phyloP scores from a whole-genome alignment of 2,329 filamentous ascomycete genomes.

The Nothophoma quercina region DNA sequence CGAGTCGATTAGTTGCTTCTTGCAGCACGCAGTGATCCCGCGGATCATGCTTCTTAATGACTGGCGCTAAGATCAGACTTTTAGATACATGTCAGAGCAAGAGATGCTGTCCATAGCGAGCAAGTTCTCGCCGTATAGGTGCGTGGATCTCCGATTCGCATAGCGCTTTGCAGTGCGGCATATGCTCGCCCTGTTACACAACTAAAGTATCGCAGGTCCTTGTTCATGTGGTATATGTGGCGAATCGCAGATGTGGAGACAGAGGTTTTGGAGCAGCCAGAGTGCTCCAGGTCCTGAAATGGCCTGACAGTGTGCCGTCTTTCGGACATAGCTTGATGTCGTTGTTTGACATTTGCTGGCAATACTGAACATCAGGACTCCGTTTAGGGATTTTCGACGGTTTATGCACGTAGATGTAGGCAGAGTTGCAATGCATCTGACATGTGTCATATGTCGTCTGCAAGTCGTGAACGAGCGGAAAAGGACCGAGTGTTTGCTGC shows the following conservation, averaged over 20 bases:
- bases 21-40: background rate
- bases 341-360: background rate
- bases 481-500: constrained; percentile 7
- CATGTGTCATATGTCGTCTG: constrained; percentile 10
- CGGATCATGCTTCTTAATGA: background rate
- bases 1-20: too few relatives aligned
- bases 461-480: constrained; percentile 11
- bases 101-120: constrained; percentile 88
- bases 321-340: background rate
- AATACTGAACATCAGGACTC: background rate
- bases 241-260: constrained; percentile 81
- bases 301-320: background rate
- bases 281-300: background rate
- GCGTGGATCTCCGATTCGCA: constrained; percentile 38
- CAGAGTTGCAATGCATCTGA: constrained; percentile 24
- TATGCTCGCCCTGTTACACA: constrained; percentile 3
- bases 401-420: constrained; percentile 9
- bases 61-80: background rate
- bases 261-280: constrained; percentile 52
- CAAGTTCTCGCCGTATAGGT: constrained; percentile 82
- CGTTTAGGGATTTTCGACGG: background rate
- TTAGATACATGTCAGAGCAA: constrained; percentile 82
- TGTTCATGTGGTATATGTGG: constrained; percentile 99
- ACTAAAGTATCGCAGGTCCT: constrained; percentile 62
- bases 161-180: background rate